phyloP scores from a whole-genome alignment of 2,329 filamentous ascomycete species.

The Pochonia chlamydosporia region DNA sequence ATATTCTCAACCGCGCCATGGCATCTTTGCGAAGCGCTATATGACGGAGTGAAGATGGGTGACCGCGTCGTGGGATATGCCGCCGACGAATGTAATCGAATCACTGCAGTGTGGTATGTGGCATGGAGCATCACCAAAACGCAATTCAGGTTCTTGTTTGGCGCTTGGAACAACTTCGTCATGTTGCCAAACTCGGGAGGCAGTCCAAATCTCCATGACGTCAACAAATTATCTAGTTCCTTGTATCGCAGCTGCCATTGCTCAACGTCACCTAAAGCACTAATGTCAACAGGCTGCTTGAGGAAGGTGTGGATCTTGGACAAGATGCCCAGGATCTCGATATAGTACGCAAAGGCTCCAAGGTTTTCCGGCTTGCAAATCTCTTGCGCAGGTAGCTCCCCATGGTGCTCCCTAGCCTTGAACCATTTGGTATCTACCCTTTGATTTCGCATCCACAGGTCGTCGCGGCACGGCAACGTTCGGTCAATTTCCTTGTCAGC shows the following conservation, averaged over 20 bases:
- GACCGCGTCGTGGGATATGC: constrained; percentile 88
- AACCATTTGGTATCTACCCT: constrained; percentile 84
- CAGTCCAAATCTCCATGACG: constrained; percentile 77
- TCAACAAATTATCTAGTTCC: constrained; percentile 73
- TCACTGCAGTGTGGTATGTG: constrained; percentile 84
- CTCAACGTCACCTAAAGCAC: constrained; percentile 76
- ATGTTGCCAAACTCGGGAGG: constrained; percentile 82
- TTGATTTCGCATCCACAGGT: constrained; percentile 78
- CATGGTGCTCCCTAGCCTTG: constrained; percentile 40
- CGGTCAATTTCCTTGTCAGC: constrained; percentile 88
- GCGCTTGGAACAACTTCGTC: constrained; percentile 67
- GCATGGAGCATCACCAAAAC: constrained; percentile 89
- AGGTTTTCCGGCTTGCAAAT: constrained; percentile 72
- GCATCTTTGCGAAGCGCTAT: constrained; percentile 77
- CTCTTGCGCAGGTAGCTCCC: constrained; percentile 50
- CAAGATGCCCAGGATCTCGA: constrained; percentile 82
- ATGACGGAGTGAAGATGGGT: constrained; percentile 83
- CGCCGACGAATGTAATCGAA: constrained; percentile 84
- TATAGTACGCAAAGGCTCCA: constrained; percentile 83
- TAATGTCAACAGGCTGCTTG: constrained; percentile 85
- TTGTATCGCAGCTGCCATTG: constrained; percentile 85
- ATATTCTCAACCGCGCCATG: constrained; percentile 80
- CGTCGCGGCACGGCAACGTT: constrained; percentile 79
- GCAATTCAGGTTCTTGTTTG: constrained; percentile 66
- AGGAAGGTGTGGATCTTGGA: constrained; percentile 85